Base-by-base conservation (phyloP, 805 yeast genomes). In the Metschnikowia chrysomelidarum region DNA sequence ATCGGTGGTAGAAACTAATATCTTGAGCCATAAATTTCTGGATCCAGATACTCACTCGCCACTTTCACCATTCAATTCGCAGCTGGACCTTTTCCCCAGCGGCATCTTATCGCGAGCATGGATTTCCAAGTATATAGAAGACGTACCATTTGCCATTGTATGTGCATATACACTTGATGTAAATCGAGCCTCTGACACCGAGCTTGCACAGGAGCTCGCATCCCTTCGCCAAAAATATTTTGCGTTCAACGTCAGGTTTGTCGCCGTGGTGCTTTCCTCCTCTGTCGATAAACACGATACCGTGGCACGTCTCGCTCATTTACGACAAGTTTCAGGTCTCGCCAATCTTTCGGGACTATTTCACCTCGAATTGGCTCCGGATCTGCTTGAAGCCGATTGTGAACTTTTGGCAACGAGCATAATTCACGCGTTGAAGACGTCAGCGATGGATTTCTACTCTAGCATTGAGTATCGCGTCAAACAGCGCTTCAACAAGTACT, bases 401-500 rank as follows among this genome's bases (percentile, higher is more conserved):
- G 68, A 59, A n/a, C 38, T 61, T 3, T 35, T 65, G 19, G 59
- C 57, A 0, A 38, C 61, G 2, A 50, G 62, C 5, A 36, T 67
- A 9, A 30, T 65, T n/a, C 49, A 62, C 11, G 56, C 52, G 30
- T 40, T 64, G 25, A 61, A 57, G 37, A 14, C 47, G 4, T 26
- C 47, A 4, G 66, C 68, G 2, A 26, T 34, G 8, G 67, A 62
- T 12, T 67, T 64, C 44, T 67, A 67, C 47, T 37, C 54, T 9
- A 44, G 38, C 6, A 57, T 62, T 4, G 69, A 64, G 34, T 27
- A 40, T 34, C 55, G 50, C 21, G 57, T 67, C 19, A 59, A 56
- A 32, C 66, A 60, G 33, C 41, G 73, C 7, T 36, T 49, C 35
- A 56, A 50, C 19, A 67, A 67, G 41, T 67, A 64, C 46, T 67